Evolutionary conservation across 2,329 filamentous ascomycete genomes (phyloP), one percentile per base, ranked within the genome.

Genomic region (Neonectria magnoliae): DNA sequence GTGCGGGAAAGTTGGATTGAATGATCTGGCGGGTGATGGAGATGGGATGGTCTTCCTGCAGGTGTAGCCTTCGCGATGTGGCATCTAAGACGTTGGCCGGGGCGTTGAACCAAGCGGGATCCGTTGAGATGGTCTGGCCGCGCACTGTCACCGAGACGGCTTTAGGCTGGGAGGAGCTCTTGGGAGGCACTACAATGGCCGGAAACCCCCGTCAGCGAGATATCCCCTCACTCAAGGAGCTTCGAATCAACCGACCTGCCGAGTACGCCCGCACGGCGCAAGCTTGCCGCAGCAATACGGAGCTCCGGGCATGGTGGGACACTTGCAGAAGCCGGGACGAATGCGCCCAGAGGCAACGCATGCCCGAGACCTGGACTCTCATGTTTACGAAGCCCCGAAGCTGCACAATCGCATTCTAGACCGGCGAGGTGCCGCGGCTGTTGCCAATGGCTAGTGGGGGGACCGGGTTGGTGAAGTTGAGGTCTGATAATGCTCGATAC

Each of bases 1-100:
- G 88, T 3, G 77, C 77, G 1, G 93, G 90, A 77, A 98, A 99
- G 67, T 91, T 90, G 59, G 93, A 93, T 82, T 98, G 93, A 76
- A 99, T 97, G 67, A 99, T 91, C 73, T 94, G 89, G 42, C 96
- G 90, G 11, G 96, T 98, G 74, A 98, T 97, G 71, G 88, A 89
- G 38, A 99, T 85, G 25, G 96, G 96, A 76, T 99, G 96, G 79
- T 97, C 90, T 66, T 90, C 88, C 76, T 96, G 90, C n/a, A 97
- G 86, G 79, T 99, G 96, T n/a, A 99, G 85, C 59, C 88, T 89
- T 66, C 93, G 91, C 51, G 89, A 86, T 52, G 97, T 87, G 61
- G 92, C 89, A 22, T 89, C 83, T 52, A 94, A 82, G 67, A 99
- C 94, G 60, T 90, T 91, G 27, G 86, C 73, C 4, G 95, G 90